Conservation (phyloP, 78 protist species). For the Planoprotostelium fungivorum region DNA sequence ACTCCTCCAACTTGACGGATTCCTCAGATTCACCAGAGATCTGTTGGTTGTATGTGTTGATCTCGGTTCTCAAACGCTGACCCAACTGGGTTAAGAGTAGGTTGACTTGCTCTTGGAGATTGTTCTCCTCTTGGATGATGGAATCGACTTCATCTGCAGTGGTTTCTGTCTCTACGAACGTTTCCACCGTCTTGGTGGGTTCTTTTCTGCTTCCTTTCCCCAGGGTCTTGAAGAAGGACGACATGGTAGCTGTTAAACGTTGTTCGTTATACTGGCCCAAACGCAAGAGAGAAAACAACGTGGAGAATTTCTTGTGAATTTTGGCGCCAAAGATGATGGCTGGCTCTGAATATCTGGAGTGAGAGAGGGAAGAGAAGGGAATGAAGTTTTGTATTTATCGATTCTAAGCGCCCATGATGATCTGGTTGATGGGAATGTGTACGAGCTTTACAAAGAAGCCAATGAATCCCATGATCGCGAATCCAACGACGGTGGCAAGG, state of each 20-base stretch:
- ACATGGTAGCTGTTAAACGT: background rate
- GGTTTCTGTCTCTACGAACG: background rate
- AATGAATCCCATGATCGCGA: conserved; percentile 87
- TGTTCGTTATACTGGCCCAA: background rate
- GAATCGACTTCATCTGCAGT: background rate
- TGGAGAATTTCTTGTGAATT: too few species aligned
- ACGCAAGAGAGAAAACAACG: background rate
- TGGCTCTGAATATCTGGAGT: too few species aligned
- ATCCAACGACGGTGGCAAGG: conserved; percentile 82
- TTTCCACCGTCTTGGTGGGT: background rate
- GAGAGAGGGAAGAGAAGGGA: background rate
- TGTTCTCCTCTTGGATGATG: background rate
- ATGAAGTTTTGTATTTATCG: background rate
- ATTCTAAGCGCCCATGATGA: conserved; percentile 73
- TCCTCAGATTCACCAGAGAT: background rate
- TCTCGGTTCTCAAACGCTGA: background rate
- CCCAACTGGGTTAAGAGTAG: background rate
- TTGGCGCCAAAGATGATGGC: too few species aligned
- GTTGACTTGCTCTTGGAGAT: background rate
- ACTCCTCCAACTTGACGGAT: too few species aligned
- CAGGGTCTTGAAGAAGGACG: background rate
- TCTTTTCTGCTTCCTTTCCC: background rate
- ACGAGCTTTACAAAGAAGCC: conserved; percentile 92
- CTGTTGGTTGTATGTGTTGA: background rate
- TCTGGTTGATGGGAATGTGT: conserved; percentile 94